Base-by-base conservation (phyloP, 345 rosid species). In the Bretschneidera sinensis region DNA sequence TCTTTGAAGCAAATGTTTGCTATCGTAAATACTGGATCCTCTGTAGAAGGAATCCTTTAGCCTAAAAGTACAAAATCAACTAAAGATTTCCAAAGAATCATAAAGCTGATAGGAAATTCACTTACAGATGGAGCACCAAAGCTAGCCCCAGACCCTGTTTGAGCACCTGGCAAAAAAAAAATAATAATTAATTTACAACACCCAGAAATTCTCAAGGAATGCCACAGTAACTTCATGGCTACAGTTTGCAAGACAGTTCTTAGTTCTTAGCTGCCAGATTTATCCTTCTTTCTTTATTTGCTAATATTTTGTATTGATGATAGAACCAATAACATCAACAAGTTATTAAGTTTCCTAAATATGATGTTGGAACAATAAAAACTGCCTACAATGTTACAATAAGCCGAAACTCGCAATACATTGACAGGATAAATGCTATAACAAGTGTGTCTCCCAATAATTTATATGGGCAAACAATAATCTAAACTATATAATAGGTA, bases 121-220 rank as follows among this genome's bases (percentile, higher is more conserved):
- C 99, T 86, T 73, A 94, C 99, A 10, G 86, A 70, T 63, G 75
- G 49, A 64, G 85, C 64, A 62, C 95, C 92, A 35, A 94, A 88
- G 85, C 96, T 94, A 72, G 97, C 79, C 25, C 95, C 96, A 28
- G 92, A 86, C 21, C 79, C 85, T 2, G 82, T 73, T 68, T 85
- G 78, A 67, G 76, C 55, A 65, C 88, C 97, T 90, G 78, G 43
- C 45, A 51, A 63, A 24, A 34, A 54, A 59, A 72, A 58, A 33
- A 57, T 16, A 48, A 51, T 5, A 19, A 61, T 48, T 24, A 23
- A 60, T 49, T 45, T 19, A 54, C 49, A 25, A 58, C 48, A 1
- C 47, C 55, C 21, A 49, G 62, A 59, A n/a, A 14, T 20, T 60
- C 55, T 1, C 35, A 54, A 6, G 13, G 17, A 17, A 17, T n/a